Percentiles rank a stretch among this genome's conserved stretches.
These are phyloP conservation scores for Phyllosticta citriasiana DNA, from an alignment of 2,329 filamentous ascomycete species.

Conservation along the genomic window DNA sequence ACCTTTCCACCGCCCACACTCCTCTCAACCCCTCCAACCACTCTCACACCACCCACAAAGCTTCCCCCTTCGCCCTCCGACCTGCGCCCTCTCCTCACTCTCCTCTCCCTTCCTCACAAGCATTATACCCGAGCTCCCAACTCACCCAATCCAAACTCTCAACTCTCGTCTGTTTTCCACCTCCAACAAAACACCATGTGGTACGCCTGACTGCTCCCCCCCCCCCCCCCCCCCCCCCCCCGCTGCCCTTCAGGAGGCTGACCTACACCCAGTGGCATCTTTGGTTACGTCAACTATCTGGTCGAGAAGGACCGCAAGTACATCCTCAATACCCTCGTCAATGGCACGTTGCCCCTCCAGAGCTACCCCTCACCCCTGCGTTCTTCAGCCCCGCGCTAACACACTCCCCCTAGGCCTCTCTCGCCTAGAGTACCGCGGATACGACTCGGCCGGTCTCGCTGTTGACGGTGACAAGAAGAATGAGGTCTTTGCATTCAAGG, in stretches of 20 bases:
- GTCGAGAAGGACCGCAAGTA: conserved; percentile 97
- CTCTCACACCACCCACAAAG: conserved; percentile 6
- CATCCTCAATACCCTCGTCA: conserved; percentile 91
- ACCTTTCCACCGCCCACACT: not conserved
- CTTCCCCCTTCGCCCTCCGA: conserved; percentile 1
- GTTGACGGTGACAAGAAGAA: conserved; percentile 98
- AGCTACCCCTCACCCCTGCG: conserved; percentile 6
- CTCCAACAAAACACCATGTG: conserved; percentile 7
- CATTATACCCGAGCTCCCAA: conserved; percentile 2
- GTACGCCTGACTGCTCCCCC: conserved; percentile 5
- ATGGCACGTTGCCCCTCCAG: conserved; percentile 53
- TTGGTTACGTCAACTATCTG: conserved; percentile 98
- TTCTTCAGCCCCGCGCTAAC: conserved; percentile 10
- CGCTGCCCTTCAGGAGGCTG: not conserved
- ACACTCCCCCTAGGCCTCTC: conserved; percentile 59
- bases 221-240: not conserved
- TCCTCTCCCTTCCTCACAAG: conserved; percentile 5
- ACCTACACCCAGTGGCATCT: conserved; percentile 60
- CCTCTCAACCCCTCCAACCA: not conserved
- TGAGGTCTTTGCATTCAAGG: conserved; percentile 94
- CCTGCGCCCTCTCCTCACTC: not conserved
- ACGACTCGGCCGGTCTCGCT: conserved; percentile 93
- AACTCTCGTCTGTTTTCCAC: conserved; percentile 8
- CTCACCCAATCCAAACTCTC: not conserved
- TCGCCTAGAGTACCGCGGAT: conserved; percentile 95